Evolutionary conservation across 129 eudicot genomes (phyloP), one percentile per base, ranked within the genome.

Genomic region (Artemisia annua): DNA sequence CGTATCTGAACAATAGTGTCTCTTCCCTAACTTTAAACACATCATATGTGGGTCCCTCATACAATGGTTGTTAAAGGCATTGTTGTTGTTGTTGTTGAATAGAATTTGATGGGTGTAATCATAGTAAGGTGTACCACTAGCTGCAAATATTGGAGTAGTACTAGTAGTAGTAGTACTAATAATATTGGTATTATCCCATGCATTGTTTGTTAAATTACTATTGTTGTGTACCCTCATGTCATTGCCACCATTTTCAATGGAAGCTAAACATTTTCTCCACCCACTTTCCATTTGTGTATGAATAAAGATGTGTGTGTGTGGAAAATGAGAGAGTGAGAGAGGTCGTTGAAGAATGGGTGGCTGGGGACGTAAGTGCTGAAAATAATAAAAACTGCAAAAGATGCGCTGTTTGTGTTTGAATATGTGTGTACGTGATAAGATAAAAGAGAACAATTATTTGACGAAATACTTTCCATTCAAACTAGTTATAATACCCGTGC

Each of bases 1-100:
- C 57, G 58, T 65, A 44, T 77, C 78, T 72, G 79, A 88, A 8
- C 79, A 88, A 44, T 85, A 86, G 67, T 85, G 88, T 77, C 96
- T 58, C 83, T 85, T 88, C 48, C 96, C 96, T 3, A 88, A 79
- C 83, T 82, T 85, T 84, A 88, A 71, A 78, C 88, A 85, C 83
- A 80, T 83, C 68, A 88, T 70, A 52, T 88, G 90, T 0, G 95
- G 95, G 79, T 88, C 95, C 57, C 76, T 72, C 66, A 70, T 57
- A 7, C 77, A 67, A 80, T 59, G 60, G 35, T 61, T 48, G 51
- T 83, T 0, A 62, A 19, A 8, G 50, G 63, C 1, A 1, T 0
- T 54, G 48, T 17, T 2, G 48, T 13, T 14, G 66, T 11, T 44
- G 68, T 57, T 57, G 55, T 20, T 7, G 76, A 14, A 68, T 49